Evolutionary conservation across 768 basidiomycete genomes (phyloP).

Genomic region (Pulveroboletus sp.): DNA sequence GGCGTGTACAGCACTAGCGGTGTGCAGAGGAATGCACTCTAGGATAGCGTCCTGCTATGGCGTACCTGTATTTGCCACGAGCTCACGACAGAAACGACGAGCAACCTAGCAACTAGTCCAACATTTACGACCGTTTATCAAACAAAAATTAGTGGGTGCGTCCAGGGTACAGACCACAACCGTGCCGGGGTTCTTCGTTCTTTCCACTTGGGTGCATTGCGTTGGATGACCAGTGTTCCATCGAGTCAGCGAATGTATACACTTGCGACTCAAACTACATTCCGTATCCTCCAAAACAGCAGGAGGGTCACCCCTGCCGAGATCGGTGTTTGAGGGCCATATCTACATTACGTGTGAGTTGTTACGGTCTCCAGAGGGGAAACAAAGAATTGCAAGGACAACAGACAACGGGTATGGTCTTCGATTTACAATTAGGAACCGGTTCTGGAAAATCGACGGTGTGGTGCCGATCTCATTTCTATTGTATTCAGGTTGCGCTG

Average conservation of each 20-base stretch:
- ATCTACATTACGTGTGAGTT: neutral
- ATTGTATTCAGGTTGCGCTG: slow-evolving; percentile 18
- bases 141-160: neutral
- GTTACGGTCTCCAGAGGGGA: slow-evolving; percentile 1
- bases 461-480: neutral
- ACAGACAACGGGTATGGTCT: neutral
- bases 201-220: too few species aligned
- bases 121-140: neutral
- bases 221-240: neutral
- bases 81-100: too few species aligned
- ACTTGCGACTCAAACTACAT: neutral
- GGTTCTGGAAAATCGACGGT: neutral
- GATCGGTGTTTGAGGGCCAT: neutral
- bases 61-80: too few species aligned
- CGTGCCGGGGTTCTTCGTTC: neutral
- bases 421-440: neutral
- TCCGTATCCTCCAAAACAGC: neutral
- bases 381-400: slow-evolving; percentile 13
- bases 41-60: too few species aligned
- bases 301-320: neutral
- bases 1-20: too few species aligned
- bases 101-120: too few species aligned
- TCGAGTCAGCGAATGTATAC: neutral
- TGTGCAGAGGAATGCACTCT: too few species aligned
- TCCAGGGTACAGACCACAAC: neutral